These are phyloP conservation scores for Bipolaris oryzae DNA, from an alignment of 2,329 filamentous ascomycete species.

Conservation along the genomic window DNA sequence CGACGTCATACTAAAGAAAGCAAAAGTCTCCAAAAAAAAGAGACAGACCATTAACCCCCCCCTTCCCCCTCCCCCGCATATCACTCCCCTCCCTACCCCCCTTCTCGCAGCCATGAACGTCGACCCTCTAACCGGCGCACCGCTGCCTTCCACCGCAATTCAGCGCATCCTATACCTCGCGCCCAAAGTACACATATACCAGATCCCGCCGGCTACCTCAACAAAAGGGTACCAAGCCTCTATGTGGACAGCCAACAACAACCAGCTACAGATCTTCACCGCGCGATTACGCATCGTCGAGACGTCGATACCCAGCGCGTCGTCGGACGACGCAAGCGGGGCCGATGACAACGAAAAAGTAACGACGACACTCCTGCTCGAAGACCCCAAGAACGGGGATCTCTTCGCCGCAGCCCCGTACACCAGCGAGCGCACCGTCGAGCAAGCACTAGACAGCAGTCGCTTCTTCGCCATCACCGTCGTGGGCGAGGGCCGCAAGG, in stretches of 20 bases:
- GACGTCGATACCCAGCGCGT: conserved; percentile 61
- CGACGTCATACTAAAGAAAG: not conserved
- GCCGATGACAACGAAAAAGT: conserved; percentile 59
- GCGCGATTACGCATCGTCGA: conserved; percentile 80
- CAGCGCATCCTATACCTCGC: conserved; percentile 83
- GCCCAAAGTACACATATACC: conserved; percentile 79
- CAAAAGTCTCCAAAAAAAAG: not conserved
- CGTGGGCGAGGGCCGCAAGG: conserved; percentile 76
- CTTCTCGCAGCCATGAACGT: conserved; percentile 59
- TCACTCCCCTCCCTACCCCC: not conserved
- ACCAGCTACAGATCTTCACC: conserved; percentile 80
- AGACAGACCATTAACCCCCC: not conserved
- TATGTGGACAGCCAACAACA: conserved; percentile 72
- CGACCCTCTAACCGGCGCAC: conserved; percentile 72
- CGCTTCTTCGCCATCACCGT: conserved; percentile 87
- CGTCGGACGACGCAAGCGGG: not conserved
- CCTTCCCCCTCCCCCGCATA: not conserved
- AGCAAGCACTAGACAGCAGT: conserved; percentile 77
- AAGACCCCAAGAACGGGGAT: conserved; percentile 73
- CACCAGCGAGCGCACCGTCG: conserved; percentile 67
- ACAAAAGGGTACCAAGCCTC: conserved; percentile 80
- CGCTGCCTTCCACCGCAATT: conserved; percentile 76
- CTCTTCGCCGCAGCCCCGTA: conserved; percentile 88
- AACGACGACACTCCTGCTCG: conserved; percentile 77
- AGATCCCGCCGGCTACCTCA: conserved; percentile 78